phyloP scores from a whole-genome alignment of 495 filamentous ascomycete genomes.

The Aspergillus haitiensis region DNA sequence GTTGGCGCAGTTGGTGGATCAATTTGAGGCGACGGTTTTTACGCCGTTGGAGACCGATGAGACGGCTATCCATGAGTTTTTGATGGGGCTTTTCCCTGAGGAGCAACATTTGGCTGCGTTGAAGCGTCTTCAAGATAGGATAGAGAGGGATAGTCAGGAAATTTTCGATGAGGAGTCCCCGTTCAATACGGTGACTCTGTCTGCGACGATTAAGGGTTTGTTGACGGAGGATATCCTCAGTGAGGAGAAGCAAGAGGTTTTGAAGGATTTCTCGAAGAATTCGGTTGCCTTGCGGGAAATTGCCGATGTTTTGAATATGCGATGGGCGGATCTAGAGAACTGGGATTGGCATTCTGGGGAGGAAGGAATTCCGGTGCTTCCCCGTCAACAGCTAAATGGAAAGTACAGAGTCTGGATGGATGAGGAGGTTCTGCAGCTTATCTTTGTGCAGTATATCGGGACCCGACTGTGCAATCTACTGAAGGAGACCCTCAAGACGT shows the following conservation, averaged over 20 bases:
- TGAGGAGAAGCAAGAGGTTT: constrained; percentile 53
- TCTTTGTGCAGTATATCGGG: constrained; percentile 63
- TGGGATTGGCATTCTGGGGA: constrained; percentile 57
- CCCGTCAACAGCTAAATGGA: constrained; percentile 55
- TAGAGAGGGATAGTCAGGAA: not conserved
- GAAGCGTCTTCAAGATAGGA: constrained; percentile 25
- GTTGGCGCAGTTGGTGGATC: constrained; percentile 30
- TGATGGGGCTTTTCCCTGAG: constrained; percentile 45
- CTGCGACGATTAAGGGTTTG: constrained; percentile 49
- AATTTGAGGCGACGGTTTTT: constrained; percentile 57
- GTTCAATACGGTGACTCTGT: constrained; percentile 38
- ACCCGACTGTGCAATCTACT: constrained; percentile 54
- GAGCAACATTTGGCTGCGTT: constrained; percentile 29
- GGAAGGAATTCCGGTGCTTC: constrained; percentile 45
- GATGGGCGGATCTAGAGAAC: constrained; percentile 50
- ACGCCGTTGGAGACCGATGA: constrained; percentile 42
- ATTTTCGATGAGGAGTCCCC: constrained; percentile 31
- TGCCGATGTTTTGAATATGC: constrained; percentile 61
- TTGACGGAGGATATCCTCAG: constrained; percentile 53
- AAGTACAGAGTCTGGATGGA: constrained; percentile 58
- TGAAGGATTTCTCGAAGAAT: constrained; percentile 54
- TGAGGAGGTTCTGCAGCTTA: constrained; percentile 59
- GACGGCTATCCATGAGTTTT: constrained; percentile 44
- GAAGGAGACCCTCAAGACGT: constrained; percentile 43
- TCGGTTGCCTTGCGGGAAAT: constrained; percentile 53